These are phyloP conservation scores for Fistulifera solaris DNA, from an alignment of 108 stramenopile genomes.

Conservation along the genomic window DNA sequence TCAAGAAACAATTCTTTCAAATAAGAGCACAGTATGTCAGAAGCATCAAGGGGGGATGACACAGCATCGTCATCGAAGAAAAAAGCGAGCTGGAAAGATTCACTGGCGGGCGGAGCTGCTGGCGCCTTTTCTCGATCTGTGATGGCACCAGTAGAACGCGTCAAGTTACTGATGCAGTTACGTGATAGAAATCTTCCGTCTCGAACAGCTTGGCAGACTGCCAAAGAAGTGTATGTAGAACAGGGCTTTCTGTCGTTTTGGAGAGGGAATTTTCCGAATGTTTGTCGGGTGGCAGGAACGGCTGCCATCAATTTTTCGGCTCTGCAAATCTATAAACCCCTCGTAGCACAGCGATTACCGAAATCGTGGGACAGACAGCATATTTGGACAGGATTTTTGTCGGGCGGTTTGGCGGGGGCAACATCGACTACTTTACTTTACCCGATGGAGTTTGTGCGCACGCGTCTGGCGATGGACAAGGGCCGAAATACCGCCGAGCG, in stretches of 20 bases:
- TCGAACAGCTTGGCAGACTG: conserved; percentile 43
- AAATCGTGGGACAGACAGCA: conserved; percentile 4
- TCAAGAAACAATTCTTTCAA: no score
- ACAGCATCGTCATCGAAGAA: no score
- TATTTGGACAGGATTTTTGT: conserved; percentile 57
- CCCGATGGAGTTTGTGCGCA: conserved; percentile 93
- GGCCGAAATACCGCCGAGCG: conserved; percentile 27
- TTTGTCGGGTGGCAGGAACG: conserved; percentile 59
- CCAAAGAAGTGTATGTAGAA: conserved; percentile 39
- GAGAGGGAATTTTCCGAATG: conserved; percentile 81
- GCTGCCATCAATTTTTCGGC: conserved; percentile 74
- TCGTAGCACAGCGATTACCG: conserved; percentile 25
- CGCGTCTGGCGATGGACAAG: conserved; percentile 93
- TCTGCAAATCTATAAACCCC: conserved; percentile 71
- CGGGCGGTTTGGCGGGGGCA: conserved; percentile 94
- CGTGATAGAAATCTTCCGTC: conserved; percentile 27
- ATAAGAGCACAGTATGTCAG: no score
- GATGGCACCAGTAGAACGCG: conserved; percentile 96
- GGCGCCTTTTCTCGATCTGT: conserved; percentile 82
- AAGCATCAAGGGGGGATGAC: no score
- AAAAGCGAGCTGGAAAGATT: conserved; percentile 29
- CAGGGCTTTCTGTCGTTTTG: conserved; percentile 69
- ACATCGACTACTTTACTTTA: conserved; percentile 92
- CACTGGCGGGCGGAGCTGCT: conserved; percentile 68
- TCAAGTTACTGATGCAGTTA: conserved; percentile 92